A percentile compares a stretch with the other conserved stretches of the same genome.
Evolutionary conservation across 2,329 filamentous ascomycete species (phyloP).

Genomic region (Mycocentrospora acerina): DNA sequence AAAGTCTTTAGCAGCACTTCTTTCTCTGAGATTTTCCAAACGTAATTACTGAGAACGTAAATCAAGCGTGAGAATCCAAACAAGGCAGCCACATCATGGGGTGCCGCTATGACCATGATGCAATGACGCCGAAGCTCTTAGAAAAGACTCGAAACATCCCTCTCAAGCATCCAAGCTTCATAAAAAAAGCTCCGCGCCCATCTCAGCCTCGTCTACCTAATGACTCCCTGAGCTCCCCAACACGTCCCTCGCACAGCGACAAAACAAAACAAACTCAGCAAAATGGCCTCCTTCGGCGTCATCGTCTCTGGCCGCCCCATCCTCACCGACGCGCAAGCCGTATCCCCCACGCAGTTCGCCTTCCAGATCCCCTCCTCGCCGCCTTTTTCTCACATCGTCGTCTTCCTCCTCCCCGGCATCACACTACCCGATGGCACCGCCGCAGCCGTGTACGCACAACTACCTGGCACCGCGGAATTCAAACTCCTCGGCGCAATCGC

Average conservation of each 20-base stretch:
- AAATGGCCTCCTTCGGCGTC: constrained; percentile 59
- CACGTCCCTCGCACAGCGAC: too few relatives aligned
- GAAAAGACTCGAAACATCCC: too few relatives aligned
- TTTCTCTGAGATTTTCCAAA: too few relatives aligned
- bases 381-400: constrained; percentile 71
- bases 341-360: constrained; percentile 63
- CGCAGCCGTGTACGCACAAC: constrained; percentile 85
- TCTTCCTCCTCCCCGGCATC: constrained; percentile 82
- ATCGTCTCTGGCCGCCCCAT: constrained; percentile 63
- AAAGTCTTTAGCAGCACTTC: too few relatives aligned
- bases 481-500: constrained; percentile 86
- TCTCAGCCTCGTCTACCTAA: background rate
- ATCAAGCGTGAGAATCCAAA: too few relatives aligned
- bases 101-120: too few relatives aligned
- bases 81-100: too few relatives aligned
- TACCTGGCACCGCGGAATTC: constrained; percentile 65
- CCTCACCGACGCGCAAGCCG: constrained; percentile 57
- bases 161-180: background rate
- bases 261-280: background rate
- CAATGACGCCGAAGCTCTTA: too few relatives aligned
- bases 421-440: constrained; percentile 73
- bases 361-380: constrained; percentile 66
- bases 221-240: too few relatives aligned
- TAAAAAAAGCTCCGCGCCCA: background rate
- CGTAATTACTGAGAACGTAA: too few relatives aligned